Conservation (phyloP, 2,329 filamentous ascomycete genomes). For the Trichoderma citrinoviride region DNA sequence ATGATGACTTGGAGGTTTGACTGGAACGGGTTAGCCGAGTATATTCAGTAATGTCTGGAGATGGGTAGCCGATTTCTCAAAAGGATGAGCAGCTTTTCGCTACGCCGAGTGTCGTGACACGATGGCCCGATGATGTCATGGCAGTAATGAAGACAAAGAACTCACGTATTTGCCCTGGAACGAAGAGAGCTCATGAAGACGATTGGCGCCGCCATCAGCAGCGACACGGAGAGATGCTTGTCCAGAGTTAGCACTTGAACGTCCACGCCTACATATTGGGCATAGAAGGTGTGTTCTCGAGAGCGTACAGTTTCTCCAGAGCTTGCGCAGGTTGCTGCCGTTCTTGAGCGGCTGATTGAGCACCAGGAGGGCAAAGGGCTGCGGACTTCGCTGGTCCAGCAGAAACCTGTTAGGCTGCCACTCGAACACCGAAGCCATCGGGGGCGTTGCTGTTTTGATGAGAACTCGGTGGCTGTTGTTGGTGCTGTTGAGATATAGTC, state of each 20-base stretch:
- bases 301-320: conserved; percentile 50
- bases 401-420: conserved; percentile 42
- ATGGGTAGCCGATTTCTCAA: too few relatives aligned
- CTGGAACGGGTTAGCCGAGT: conserved; percentile 31
- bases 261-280: too few relatives aligned
- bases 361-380: conserved; percentile 46
- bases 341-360: conserved; percentile 52
- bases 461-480: not conserved
- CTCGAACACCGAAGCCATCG: conserved; percentile 34
- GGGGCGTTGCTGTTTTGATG: not conserved
- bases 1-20: conserved; percentile 70
- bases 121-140: not conserved
- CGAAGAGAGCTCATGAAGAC: conserved; percentile 53
- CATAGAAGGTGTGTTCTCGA: not conserved
- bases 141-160: not conserved
- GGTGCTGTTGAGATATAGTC: not conserved
- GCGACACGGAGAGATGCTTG: conserved; percentile 68
- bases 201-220: conserved; percentile 89
- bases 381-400: conserved; percentile 33
- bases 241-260: not conserved
- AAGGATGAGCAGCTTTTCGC: not conserved
- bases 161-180: conserved; percentile 45
- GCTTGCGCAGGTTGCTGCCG: conserved; percentile 45
- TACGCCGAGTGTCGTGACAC: too few relatives aligned
- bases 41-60: not conserved